Percentiles rank a stretch among this genome's conserved stretches.
Evolutionary conservation across 2,329 filamentous ascomycete genomes (phyloP).

Genomic region (Sporothrix protearum): DNA sequence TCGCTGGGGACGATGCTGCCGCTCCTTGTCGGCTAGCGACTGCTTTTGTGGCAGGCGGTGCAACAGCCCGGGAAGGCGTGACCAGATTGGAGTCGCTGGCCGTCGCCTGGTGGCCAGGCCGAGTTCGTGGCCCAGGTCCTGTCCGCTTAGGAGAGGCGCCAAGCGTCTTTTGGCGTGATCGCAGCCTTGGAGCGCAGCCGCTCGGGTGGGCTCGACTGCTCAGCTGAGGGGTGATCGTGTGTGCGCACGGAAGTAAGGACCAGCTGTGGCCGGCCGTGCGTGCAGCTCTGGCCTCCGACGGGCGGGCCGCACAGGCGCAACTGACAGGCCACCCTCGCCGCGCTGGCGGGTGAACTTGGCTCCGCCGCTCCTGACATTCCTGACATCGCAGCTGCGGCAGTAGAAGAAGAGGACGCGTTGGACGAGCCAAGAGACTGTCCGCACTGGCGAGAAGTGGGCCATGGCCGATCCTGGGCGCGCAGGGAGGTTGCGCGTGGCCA

Average conservation of each 20-base stretch:
- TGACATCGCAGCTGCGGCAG: slow-evolving; percentile 25
- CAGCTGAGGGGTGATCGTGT: slow-evolving; percentile 43
- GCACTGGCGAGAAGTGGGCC: slow-evolving; percentile 56
- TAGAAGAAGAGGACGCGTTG: slow-evolving; percentile 32
- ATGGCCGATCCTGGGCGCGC: slow-evolving; percentile 61
- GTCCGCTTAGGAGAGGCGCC: slow-evolving; percentile 53
- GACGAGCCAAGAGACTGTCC: slow-evolving; percentile 41
- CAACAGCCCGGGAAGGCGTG: slow-evolving; percentile 42
- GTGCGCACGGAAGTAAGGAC: slow-evolving; percentile 62
- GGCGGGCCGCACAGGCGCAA: slow-evolving; percentile 60
- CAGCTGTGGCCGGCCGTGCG: slow-evolving; percentile 60
- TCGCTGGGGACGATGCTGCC: slow-evolving; percentile 23
- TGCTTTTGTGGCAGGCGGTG: slow-evolving; percentile 22
- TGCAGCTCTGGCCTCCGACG: slow-evolving; percentile 57
- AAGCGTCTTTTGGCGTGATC: slow-evolving; percentile 49
- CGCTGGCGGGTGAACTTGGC: slow-evolving; percentile 38
- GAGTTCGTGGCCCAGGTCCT: slow-evolving; percentile 39
- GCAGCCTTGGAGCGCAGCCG: slow-evolving; percentile 43
- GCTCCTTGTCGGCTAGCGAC: slow-evolving; percentile 26
- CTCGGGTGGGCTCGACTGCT: slow-evolving; percentile 48
- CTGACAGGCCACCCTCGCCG: slow-evolving; percentile 53
- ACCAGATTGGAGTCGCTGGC: slow-evolving; percentile 50
- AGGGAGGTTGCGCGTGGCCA: slow-evolving; percentile 52
- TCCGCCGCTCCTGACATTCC: neutral
- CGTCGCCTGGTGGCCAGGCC: slow-evolving; percentile 48